A percentile compares a stretch with the other conserved stretches of the same genome.
phyloP scores from a whole-genome alignment of 1,139 yeast species.

The Yamadazyma epiphylla region DNA sequence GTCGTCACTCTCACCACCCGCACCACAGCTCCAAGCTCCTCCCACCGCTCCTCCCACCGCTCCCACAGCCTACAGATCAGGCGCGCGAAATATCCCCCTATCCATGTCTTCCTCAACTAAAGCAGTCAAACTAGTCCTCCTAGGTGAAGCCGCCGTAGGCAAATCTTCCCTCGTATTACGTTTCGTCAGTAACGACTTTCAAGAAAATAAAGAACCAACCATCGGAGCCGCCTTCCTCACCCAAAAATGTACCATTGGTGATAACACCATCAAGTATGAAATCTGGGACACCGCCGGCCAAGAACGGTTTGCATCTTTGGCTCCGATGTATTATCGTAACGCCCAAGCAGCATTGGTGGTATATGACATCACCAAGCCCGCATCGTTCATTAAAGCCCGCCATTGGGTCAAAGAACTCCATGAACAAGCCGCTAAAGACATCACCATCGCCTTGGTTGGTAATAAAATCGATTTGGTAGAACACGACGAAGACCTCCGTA shows the following conservation, averaged over 20 bases:
- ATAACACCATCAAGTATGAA: conserved; percentile 88
- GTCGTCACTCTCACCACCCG: not conserved
- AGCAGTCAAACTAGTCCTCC: conserved; percentile 80
- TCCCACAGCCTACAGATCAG: not conserved
- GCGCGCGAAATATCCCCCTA: too few species aligned
- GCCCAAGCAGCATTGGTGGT: conserved; percentile 99
- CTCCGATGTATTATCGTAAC: conserved; percentile 96
- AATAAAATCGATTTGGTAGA: conserved; percentile 77
- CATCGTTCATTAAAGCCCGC: conserved; percentile 96
- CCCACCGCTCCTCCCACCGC: not conserved
- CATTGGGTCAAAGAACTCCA: conserved; percentile 98
- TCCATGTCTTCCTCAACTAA: conserved; percentile 39
- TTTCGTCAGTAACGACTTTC: conserved; percentile 93
- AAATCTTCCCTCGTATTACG: conserved; percentile 89
- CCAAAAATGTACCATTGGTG: conserved; percentile 89
- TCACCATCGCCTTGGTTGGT: conserved; percentile 90
- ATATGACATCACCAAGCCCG: conserved; percentile 93
- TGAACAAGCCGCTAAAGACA: conserved; percentile 90
- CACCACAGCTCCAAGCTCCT: too few species aligned
- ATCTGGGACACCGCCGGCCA: conserved; percentile 99
- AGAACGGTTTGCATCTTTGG: conserved; percentile 92
- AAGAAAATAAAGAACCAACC: conserved; percentile 95
- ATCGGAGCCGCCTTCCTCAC: conserved; percentile 97
- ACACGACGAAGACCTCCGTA: conserved; percentile 45
- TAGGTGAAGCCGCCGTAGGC: conserved; percentile 98